Base-by-base conservation (phyloP, 768 basidiomycete species). In the Russula sp. region DNA sequence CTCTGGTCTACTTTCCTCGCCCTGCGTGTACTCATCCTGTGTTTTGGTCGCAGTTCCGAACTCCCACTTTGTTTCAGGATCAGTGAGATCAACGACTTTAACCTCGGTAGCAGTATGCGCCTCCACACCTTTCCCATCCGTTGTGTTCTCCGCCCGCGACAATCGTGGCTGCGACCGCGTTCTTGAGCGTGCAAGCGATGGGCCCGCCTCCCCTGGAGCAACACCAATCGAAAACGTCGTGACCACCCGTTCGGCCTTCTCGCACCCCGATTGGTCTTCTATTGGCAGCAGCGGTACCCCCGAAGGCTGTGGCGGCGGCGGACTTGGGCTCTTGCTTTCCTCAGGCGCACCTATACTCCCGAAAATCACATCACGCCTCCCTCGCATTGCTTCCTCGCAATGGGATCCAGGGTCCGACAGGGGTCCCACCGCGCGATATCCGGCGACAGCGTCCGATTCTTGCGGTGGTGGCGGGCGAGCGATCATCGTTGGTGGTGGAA, bases 41-140 rank as follows among this genome's bases (percentile, higher is more conserved):
- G 54, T 14, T 34, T 11, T 37, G 45, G 42, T 70, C 16, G 80
- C 78, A 42, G 81, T 80, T 18, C 85, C 85, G 70, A 86, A 86
- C 70, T 80, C 78, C 84, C 82, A 85, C 70, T 79, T 84, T 51
- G 70, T 65, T 59, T 58, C 68, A 1, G 73, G 59, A 34, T 71
- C 73, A 8, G 73, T 75, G 64, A 74, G 62, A 59, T 78, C 78
- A 20, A 76, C 66, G 27, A 75, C 69, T 51, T 68, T 71, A 31
- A 62, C 63, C 18, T 64, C 68, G 18, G 22, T 32, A 8, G 51
- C 55, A 8, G 37, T n/a, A 18, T 16, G 35, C 35, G 55, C 40
- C 32, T 61, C 55, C 9, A 18, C 22, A 44, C 34, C 32, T 22
- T 60, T 63, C 58, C 3, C 61, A 40, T 45, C 62, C 34, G 22